Evolutionary conservation across 257 asterid genomes (phyloP).

Genomic region (Coffea canephora): DNA sequence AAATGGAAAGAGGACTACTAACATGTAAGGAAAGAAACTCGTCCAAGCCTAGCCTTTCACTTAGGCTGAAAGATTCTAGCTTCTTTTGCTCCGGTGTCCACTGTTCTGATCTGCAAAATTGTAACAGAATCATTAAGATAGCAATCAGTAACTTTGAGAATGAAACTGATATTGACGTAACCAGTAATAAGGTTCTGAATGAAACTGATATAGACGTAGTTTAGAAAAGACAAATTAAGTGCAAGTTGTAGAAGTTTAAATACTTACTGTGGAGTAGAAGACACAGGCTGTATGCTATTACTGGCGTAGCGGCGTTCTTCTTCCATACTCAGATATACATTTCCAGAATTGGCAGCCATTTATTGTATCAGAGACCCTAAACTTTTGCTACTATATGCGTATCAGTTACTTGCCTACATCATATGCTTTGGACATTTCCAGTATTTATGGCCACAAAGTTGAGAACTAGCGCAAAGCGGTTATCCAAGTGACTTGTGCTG

Average conservation of each 20-base stretch:
- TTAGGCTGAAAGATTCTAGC: conserved; percentile 22
- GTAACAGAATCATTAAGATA: background rate
- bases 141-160: no score
- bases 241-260: background rate
- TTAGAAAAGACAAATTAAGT: background rate
- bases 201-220: background rate
- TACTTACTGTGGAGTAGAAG: conserved; percentile 41
- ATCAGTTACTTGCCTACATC: background rate
- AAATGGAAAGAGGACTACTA: conserved; percentile 6
- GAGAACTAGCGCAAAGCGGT: background rate
- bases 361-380: background rate
- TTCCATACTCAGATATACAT: conserved; percentile 28
- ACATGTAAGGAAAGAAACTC: conserved; percentile 54
- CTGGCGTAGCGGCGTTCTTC: conserved; percentile 43
- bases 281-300: conserved; percentile 38
- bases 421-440: background rate
- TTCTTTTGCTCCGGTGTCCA: conserved; percentile 27
- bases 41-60: conserved; percentile 50
- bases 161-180: background rate
- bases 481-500: background rate
- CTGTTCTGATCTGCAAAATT: conserved; percentile 27
- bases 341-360: conserved; percentile 40
- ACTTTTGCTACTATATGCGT: background rate
- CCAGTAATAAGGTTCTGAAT: background rate
- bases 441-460: conserved; percentile 8